Evolutionary conservation across 2,329 filamentous ascomycete genomes (phyloP).

Genomic region (Exophiala viscosa): DNA sequence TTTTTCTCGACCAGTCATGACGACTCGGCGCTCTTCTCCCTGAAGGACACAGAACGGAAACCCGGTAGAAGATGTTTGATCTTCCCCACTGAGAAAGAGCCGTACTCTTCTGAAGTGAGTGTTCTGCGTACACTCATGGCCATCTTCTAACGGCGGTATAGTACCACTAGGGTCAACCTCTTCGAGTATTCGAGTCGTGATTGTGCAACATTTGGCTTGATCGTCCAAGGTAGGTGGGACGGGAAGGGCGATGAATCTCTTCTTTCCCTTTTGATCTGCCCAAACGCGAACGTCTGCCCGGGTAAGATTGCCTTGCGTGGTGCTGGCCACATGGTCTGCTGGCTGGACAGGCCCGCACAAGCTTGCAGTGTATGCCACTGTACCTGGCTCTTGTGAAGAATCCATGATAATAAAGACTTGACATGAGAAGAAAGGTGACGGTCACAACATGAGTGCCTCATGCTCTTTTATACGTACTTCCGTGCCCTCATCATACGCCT

Average conservation of each 20-base stretch:
- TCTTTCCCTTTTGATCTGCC: too few species aligned
- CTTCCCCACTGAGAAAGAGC: not conserved
- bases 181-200: not conserved
- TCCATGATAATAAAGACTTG: too few species aligned
- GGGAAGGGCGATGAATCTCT: not conserved
- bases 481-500: too few species aligned
- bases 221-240: not conserved
- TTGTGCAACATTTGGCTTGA: not conserved
- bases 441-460: too few species aligned
- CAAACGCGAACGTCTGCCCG: too few species aligned
- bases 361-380: too few species aligned
- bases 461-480: too few species aligned
- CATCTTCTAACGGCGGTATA: not conserved
- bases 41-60: slow-evolving; percentile 2
- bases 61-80: not conserved
- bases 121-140: not conserved
- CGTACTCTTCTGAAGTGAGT: not conserved
- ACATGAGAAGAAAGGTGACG: too few species aligned
- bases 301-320: too few species aligned
- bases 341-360: too few species aligned
- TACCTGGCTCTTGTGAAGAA: too few species aligned
- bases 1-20: slow-evolving; percentile 5
- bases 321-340: too few species aligned
- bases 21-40: not conserved
- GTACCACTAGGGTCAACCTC: not conserved